Conservation (phyloP, 1,284 basidiomycete species). For the Phlebopus sp. region DNA sequence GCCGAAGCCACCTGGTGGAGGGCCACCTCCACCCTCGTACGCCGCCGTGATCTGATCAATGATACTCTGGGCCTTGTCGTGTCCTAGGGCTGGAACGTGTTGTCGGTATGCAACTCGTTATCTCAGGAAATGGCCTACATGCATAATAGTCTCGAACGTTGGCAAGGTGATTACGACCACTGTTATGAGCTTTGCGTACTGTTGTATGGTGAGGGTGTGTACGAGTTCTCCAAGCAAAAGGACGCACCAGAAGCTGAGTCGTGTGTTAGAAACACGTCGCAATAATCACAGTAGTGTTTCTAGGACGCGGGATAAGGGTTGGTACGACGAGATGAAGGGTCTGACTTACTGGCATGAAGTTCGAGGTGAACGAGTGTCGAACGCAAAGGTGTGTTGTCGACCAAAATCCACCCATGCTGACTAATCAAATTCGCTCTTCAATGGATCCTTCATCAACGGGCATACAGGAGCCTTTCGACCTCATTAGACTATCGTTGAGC, state of each 20-base stretch:
- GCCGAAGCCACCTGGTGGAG: conserved; percentile 80
- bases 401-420: conserved; percentile 31
- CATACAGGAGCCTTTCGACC: conserved; percentile 97
- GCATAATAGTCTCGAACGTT: conserved; percentile 98
- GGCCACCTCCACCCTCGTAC: conserved; percentile 83
- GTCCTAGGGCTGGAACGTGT: conserved; percentile 70
- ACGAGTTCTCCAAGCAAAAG: conserved; percentile 8
- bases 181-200: conserved; percentile 98
- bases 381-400: conserved; percentile 7
- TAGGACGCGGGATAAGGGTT: conserved; percentile 27
- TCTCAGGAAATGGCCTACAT: conserved; percentile 48
- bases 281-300: conserved; percentile 93
- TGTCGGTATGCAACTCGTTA: conserved; percentile 10
- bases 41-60: conserved; percentile 94
- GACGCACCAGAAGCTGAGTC: conserved; percentile 78
- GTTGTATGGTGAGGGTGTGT: conserved; percentile 15
- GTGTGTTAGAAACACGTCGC: conserved; percentile 88
- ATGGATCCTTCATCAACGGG: conserved; percentile 75
- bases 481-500: conserved; percentile 92
- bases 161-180: conserved; percentile 91
- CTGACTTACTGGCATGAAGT: conserved; percentile 31
- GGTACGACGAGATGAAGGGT: background rate
- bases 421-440: conserved; percentile 24
- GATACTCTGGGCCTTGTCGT: conserved; percentile 94
- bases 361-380: conserved; percentile 17